Conservation (phyloP, 306 rosid species). For the Prunus persica region DNA sequence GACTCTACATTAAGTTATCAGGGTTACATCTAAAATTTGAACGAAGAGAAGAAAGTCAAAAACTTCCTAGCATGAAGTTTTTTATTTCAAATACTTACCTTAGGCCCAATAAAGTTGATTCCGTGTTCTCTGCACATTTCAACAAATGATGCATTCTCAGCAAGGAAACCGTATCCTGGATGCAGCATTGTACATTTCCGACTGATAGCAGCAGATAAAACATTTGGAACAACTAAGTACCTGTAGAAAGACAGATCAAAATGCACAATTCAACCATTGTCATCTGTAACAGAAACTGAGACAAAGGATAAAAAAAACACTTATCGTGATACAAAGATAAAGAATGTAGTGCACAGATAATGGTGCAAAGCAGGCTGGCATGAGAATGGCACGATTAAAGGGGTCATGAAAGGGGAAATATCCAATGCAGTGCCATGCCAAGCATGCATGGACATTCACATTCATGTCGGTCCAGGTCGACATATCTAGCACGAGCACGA, state of each 20-base stretch:
- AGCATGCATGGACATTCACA: neutral
- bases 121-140: constrained; percentile 92
- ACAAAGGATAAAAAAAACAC: neutral
- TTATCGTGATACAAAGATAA: neutral
- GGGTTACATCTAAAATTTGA: neutral
- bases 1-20: neutral
- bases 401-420: constrained; percentile 26
- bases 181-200: constrained; percentile 85
- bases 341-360: neutral
- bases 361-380: constrained; percentile 16
- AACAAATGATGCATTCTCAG: constrained; percentile 93
- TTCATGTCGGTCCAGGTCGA: neutral
- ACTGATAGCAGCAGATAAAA: constrained; percentile 83
- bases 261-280: neutral
- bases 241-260: constrained; percentile 40
- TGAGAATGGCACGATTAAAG: constrained; percentile 48
- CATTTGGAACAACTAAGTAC: constrained; percentile 77
- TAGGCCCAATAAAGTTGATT: constrained; percentile 96
- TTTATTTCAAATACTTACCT: constrained; percentile 43
- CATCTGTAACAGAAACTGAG: constrained; percentile 5
- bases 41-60: neutral
- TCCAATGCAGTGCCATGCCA: neutral
- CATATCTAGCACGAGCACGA: neutral
- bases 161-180: constrained; percentile 97
- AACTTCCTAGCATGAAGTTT: neutral